Evolutionary conservation across 2,329 filamentous ascomycete species (phyloP).

Genomic region (Neonectria punicea): DNA sequence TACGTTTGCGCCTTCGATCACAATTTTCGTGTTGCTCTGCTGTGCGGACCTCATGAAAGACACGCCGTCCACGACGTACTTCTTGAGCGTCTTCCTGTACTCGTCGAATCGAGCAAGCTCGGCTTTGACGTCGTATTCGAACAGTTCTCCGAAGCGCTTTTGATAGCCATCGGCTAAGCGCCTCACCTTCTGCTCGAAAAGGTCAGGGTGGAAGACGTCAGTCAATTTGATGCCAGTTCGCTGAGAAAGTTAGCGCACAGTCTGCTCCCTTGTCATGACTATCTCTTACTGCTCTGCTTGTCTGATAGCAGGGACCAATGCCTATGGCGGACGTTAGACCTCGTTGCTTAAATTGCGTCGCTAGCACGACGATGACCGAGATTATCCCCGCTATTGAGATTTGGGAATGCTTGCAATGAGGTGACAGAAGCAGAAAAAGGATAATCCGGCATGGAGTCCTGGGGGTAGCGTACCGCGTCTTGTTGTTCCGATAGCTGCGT

Average conservation of each 20-base stretch:
- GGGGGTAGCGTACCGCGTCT: conserved; percentile 46
- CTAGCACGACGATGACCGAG: conserved; percentile 24
- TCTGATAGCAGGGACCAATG: conserved; percentile 52
- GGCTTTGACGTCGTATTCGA: conserved; percentile 72
- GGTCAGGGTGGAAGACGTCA: conserved; percentile 73
- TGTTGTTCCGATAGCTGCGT: conserved; percentile 50
- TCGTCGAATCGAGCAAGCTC: conserved; percentile 71
- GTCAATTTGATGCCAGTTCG: conserved; percentile 74
- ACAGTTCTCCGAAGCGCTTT: conserved; percentile 72
- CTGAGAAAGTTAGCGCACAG: conserved; percentile 45
- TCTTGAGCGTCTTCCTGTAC: conserved; percentile 62
- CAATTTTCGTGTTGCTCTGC: conserved; percentile 65
- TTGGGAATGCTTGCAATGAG: conserved; percentile 32
- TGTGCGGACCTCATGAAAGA: conserved; percentile 72
- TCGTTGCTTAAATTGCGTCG: conserved; percentile 33
- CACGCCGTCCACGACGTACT: conserved; percentile 74
- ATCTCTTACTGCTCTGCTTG: conserved; percentile 43
- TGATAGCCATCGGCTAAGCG: conserved; percentile 67
- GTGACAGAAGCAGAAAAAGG: conserved; percentile 26
- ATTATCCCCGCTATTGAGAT: conserved; percentile 27
- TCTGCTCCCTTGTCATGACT: conserved; percentile 28
- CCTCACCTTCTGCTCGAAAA: conserved; percentile 75
- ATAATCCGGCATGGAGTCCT: conserved; percentile 25
- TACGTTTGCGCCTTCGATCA: conserved; percentile 71
- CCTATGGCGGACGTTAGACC: conserved; percentile 44